These are phyloP conservation scores for Odontarrhena argentea DNA, from an alignment of 345 rosid species.

Conservation along the genomic window DNA sequence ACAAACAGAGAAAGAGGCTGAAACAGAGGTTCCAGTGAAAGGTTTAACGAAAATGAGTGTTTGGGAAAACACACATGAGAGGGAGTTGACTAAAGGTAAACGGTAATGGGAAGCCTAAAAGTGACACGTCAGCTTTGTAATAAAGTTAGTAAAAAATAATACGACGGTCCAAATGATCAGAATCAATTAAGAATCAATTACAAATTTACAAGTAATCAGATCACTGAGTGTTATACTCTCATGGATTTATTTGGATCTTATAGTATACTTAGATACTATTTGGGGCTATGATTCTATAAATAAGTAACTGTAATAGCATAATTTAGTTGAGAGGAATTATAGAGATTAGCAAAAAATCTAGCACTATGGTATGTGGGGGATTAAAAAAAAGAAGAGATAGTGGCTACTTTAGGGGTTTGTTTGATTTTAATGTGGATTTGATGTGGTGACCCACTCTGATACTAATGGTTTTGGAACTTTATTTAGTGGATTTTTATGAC, in stretches of 20 bases:
- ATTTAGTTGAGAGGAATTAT: background rate
- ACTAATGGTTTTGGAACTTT: slow-evolving; percentile 36
- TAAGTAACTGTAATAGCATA: background rate
- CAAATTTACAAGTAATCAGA: slow-evolving; percentile 4
- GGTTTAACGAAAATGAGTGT: slow-evolving; percentile 34
- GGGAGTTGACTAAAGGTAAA: slow-evolving; percentile 41
- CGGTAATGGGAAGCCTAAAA: slow-evolving; percentile 27
- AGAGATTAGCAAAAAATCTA: slow-evolving; percentile 26
- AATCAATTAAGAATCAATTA: background rate
- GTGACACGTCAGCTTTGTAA: slow-evolving; percentile 30
- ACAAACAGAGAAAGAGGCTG: slow-evolving; percentile 5
- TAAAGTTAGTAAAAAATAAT: background rate
- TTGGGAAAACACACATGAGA: background rate
- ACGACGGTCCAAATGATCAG: slow-evolving; percentile 12
- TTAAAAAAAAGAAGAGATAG: background rate
- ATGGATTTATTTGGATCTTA: background rate
- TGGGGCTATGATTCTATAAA: background rate
- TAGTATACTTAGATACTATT: background rate
- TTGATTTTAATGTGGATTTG: slow-evolving; percentile 42
- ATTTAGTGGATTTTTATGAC: slow-evolving; percentile 35
- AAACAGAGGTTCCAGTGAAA: slow-evolving; percentile 35
- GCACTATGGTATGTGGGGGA: slow-evolving; percentile 20
- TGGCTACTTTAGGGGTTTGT: slow-evolving; percentile 35
- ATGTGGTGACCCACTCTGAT: slow-evolving; percentile 48
- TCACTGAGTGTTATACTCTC: too few species aligned